A percentile compares a stretch with the other conserved stretches of the same genome.
Conservation (phyloP, 2,329 filamentous ascomycete genomes). For the Penicillium sp. region DNA sequence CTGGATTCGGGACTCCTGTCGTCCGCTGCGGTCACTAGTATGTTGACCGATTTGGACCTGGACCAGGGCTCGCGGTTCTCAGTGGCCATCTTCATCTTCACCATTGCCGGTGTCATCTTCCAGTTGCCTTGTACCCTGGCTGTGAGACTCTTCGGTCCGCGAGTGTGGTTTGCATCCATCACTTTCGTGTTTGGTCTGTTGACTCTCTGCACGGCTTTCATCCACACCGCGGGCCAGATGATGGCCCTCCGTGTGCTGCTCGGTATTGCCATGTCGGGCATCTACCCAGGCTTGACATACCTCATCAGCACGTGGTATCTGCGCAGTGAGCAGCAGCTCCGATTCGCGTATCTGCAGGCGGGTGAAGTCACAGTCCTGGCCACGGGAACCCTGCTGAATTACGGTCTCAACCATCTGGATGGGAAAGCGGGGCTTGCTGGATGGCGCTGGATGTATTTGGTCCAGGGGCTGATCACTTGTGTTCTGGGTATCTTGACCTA, state of each 20-base stretch:
- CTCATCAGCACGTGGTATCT: conserved; percentile 63
- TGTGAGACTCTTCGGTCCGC: conserved; percentile 66
- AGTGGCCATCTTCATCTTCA: conserved; percentile 74
- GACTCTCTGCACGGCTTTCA: conserved; percentile 70
- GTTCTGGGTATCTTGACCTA: conserved; percentile 64
- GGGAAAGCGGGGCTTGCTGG: conserved; percentile 60
- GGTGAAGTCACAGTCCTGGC: conserved; percentile 68
- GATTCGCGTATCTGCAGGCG: conserved; percentile 67
- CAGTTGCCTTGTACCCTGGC: conserved; percentile 71
- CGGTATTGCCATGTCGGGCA: conserved; percentile 62
- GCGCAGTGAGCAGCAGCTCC: conserved; percentile 65
- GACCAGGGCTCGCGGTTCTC: conserved; percentile 66
- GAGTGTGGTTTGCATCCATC: conserved; percentile 63
- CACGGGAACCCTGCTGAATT: conserved; percentile 70
- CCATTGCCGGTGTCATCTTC: conserved; percentile 67
- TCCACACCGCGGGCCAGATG: conserved; percentile 70
- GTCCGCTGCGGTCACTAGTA: conserved; percentile 69
- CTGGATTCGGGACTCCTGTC: conserved; percentile 72
- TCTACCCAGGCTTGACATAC: conserved; percentile 51
- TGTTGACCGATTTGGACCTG: conserved; percentile 66
- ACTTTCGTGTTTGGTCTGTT: conserved; percentile 66
- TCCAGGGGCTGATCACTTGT: conserved; percentile 65
- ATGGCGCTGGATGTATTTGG: conserved; percentile 72
- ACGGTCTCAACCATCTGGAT: conserved; percentile 66
- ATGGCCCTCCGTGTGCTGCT: conserved; percentile 67